Conservation (phyloP, 495 filamentous ascomycete species). For the Immersiella caudata region DNA sequence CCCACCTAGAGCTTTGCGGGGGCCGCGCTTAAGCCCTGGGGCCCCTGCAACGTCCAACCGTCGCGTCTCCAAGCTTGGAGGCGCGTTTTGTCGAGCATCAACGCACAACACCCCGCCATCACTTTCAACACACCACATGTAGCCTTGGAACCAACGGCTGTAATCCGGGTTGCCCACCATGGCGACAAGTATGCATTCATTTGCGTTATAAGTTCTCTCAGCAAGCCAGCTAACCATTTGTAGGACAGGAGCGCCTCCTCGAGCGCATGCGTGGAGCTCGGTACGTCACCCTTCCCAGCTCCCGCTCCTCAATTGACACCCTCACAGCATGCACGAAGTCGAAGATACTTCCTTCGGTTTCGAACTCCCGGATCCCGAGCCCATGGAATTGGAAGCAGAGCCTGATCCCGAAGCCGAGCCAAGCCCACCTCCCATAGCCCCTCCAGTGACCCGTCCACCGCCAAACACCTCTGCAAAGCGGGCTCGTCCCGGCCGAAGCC, state of each 20-base stretch:
- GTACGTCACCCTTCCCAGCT: conserved; percentile 31
- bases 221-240: conserved; percentile 3
- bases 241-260: conserved; percentile 52
- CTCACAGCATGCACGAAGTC: conserved; percentile 46
- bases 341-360: conserved; percentile 51
- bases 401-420: conserved; percentile 21
- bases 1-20: neutral
- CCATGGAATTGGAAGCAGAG: conserved; percentile 26
- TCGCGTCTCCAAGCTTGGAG: neutral
- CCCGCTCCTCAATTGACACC: neutral
- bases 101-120: conserved; percentile 16
- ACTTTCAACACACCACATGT: conserved; percentile 5
- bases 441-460: conserved; percentile 32
- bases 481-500: conserved; percentile 22
- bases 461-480: conserved; percentile 49
- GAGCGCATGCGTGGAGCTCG: conserved; percentile 55
- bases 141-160: neutral
- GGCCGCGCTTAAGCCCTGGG: neutral
- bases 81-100: conserved; percentile 7
- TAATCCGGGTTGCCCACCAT: conserved; percentile 13
- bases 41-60: conserved; percentile 7
- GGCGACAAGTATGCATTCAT: conserved; percentile 30
- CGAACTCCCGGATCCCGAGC: conserved; percentile 37
- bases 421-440: conserved; percentile 20
- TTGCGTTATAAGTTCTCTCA: neutral